phyloP scores from a whole-genome alignment of 805 yeast species.

The Monosporozyma aerobia region DNA sequence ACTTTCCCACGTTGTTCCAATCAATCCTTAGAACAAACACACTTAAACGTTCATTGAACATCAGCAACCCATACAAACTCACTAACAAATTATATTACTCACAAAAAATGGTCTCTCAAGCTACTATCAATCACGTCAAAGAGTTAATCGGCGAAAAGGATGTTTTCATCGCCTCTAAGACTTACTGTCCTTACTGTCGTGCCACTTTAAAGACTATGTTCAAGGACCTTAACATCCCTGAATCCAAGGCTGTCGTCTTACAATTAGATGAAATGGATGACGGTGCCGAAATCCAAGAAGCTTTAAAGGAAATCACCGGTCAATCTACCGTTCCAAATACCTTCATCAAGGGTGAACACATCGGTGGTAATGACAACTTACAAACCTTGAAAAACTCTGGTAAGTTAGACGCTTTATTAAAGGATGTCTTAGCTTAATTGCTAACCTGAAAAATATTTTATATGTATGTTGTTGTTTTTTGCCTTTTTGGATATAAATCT shows the following conservation, averaged over 20 bases:
- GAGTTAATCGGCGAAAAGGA: conserved; percentile 53
- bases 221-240: conserved; percentile 37
- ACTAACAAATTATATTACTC: neutral
- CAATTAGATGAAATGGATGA: conserved; percentile 47
- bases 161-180: conserved; percentile 74
- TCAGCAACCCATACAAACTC: neutral
- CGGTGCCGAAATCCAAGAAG: conserved; percentile 75
- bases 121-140: conserved; percentile 49
- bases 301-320: conserved; percentile 67
- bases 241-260: conserved; percentile 31
- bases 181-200: conserved; percentile 60
- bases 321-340: conserved; percentile 92
- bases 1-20: neutral
- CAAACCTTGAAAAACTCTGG: conserved; percentile 60
- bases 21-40: neutral
- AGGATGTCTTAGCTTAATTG: conserved; percentile 2
- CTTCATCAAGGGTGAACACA: conserved; percentile 82
- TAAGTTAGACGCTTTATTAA: conserved; percentile 39
- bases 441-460: neutral
- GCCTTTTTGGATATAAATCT: neutral
- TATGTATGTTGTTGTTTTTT: neutral
- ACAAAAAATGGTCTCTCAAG: conserved; percentile 46
- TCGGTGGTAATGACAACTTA: conserved; percentile 91
- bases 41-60: neutral
- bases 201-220: conserved; percentile 36